Percentiles rank a stretch among this genome's conserved stretches.
Evolutionary conservation across 2,329 filamentous ascomycete species (phyloP).

Genomic region (Nemania abortiva): DNA sequence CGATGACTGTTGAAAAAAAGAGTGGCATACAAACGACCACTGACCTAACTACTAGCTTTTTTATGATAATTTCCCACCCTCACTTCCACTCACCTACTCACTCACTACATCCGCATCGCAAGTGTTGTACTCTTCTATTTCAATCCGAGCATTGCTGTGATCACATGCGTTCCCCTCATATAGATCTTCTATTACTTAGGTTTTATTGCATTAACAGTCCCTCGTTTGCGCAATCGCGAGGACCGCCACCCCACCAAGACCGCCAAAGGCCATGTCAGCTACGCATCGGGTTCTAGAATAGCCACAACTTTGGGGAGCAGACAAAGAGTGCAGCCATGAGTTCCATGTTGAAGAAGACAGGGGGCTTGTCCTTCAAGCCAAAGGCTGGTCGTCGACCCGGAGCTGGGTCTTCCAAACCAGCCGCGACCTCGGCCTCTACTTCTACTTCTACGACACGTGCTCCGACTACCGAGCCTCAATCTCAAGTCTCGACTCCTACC

Average conservation of each 20-base stretch:
- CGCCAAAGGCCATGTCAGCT: constrained; percentile 33
- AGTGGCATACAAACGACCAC: constrained; percentile 2
- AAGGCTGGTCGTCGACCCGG: constrained; percentile 71
- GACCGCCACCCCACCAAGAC: constrained; percentile 19
- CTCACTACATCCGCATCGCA: neutral
- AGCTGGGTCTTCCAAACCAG: constrained; percentile 53
- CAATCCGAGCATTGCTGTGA: neutral
- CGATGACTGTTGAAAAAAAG: constrained; percentile 28
- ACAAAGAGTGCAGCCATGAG: constrained; percentile 60
- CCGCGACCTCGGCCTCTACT: constrained; percentile 37
- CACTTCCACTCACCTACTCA: neutral
- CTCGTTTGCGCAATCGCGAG: constrained; percentile 20
- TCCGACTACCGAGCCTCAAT: constrained; percentile 43
- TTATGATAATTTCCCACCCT: neutral
- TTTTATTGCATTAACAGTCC: neutral
- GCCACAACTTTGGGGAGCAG: constrained; percentile 26
- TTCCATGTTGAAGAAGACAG: constrained; percentile 76
- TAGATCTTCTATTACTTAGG: neutral
- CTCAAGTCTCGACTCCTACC: constrained; percentile 30
- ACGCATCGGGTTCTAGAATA: constrained; percentile 33
- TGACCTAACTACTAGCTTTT: neutral
- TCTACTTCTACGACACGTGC: constrained; percentile 42
- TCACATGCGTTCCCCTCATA: neutral
- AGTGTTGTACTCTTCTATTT: neutral
- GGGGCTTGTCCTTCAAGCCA: constrained; percentile 74